phyloP scores from a whole-genome alignment of 2,329 filamentous ascomycete species.

The Monosporascus sp. region DNA sequence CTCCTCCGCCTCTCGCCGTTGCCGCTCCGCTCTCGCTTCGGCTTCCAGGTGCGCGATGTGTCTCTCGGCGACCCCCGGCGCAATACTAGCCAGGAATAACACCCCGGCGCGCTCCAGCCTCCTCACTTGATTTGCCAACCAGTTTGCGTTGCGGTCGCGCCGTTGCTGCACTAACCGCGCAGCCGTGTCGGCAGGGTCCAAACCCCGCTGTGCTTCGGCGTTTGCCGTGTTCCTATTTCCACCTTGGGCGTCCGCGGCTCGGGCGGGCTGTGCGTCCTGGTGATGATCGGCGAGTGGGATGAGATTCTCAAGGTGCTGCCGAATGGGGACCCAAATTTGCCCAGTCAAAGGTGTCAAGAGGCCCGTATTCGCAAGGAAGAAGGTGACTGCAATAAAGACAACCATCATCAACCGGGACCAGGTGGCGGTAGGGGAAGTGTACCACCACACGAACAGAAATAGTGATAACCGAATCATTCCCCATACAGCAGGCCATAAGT shows the following conservation, averaged over 20 bases:
- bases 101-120: constrained; percentile 55
- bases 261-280: constrained; percentile 20
- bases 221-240: constrained; percentile 19
- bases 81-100: constrained; percentile 61
- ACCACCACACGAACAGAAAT: constrained; percentile 59
- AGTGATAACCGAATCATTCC: constrained; percentile 46
- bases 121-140: constrained; percentile 46
- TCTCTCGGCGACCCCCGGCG: constrained; percentile 59
- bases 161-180: constrained; percentile 48
- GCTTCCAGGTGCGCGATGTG: constrained; percentile 57
- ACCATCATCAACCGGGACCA: constrained; percentile 57
- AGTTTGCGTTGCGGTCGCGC: constrained; percentile 39
- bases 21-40: constrained; percentile 40
- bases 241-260: constrained; percentile 24
- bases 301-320: constrained; percentile 54
- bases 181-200: constrained; percentile 45
- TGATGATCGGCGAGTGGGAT: constrained; percentile 45
- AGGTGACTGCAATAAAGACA: constrained; percentile 44
- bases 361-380: constrained; percentile 58
- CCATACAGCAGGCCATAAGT: constrained; percentile 59
- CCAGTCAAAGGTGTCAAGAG: constrained; percentile 51
- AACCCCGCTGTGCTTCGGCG: constrained; percentile 20
- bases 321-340: constrained; percentile 50
- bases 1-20: constrained; percentile 38
- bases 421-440: constrained; percentile 52